Base-by-base conservation (phyloP, 306 rosid species). In the Vigna trinervia region DNA sequence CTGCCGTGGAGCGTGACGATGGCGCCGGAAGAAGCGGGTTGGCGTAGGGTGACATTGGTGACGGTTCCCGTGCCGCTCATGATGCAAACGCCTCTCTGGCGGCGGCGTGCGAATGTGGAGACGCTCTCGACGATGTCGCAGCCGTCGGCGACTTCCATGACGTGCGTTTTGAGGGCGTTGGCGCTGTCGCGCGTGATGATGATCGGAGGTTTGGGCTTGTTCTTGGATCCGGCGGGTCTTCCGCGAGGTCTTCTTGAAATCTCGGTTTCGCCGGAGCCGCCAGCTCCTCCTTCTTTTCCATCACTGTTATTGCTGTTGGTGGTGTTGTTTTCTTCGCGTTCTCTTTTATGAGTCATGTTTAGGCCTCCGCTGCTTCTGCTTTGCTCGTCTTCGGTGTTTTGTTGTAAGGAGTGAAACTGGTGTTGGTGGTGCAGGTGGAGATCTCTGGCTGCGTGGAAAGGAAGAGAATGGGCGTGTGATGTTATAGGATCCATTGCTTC, bases 181-280 rank as follows among this genome's bases (percentile, higher is more conserved):
- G 99, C 97, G 54, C 99, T 96, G 86, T 96, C 99, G 3, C 96
- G 92, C 1, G 97, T 89, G 70, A 96, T 96, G 83, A 96, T 96
- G 76, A 96, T 96, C 0, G 99, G 99, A 0, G 99, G 99, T 76
- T 92, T 96, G 0, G 94, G 98, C 62, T 92, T 96, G 93, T 96
- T 96, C 80, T 96, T 96, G 77, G 99, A 96, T 83, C 99, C 99
- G 0, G 99, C 76, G 0, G 99, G 99, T 30, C 99, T 81, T 15
- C 99, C 99, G 6, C 99, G 65, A 0, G 98, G 94, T 54, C 96
- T 83, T 75, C 98, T 78, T 0, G 89, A 50, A 43, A 86, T 93
- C 32, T 88, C 96, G 3, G 83, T 88, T 5, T 86, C 98, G 0
- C 80, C 90, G 0, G 85, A 23, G 6, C 76, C 82, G 4, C 69